A percentile compares a stretch with the other conserved stretches of the same genome.
These are phyloP conservation scores for Cryptosporidium baileyi DNA, from an alignment of 169 alveolate genomes.

Conservation along the genomic window DNA sequence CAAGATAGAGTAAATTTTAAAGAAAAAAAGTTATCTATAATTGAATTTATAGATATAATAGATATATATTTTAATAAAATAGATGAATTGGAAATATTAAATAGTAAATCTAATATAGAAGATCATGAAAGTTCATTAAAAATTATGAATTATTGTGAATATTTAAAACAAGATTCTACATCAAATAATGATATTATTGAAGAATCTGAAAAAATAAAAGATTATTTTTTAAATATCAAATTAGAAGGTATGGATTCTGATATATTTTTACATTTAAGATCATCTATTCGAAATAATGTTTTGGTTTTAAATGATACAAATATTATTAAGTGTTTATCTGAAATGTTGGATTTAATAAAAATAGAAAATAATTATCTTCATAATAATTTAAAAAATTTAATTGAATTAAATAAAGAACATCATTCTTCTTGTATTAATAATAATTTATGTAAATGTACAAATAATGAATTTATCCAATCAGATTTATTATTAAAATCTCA, in stretches of 20 bases:
- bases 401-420: constrained; percentile 1
- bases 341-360: constrained; percentile 40
- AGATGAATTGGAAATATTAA: neutral
- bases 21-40: neutral
- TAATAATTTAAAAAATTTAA: neutral
- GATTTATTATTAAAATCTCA: too few relatives aligned
- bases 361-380: constrained; percentile 19
- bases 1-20: neutral
- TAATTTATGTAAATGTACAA: too few relatives aligned
- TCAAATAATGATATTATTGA: neutral
- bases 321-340: constrained; percentile 1
- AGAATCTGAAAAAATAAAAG: constrained; percentile 12
- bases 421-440: too few relatives aligned
- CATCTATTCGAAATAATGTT: neutral
- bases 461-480: too few relatives aligned
- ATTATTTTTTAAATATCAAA: neutral
- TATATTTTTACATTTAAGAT: constrained; percentile 6
- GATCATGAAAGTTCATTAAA: neutral
- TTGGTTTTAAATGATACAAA: neutral
- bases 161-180: neutral
- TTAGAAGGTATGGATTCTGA: constrained; percentile 18
- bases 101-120: neutral
- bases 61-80: neutral
- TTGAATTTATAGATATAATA: constrained; percentile 10
- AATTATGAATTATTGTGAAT: neutral